phyloP scores from a whole-genome alignment of 2,329 filamentous ascomycete genomes.

The Fusarium caatingaense region DNA sequence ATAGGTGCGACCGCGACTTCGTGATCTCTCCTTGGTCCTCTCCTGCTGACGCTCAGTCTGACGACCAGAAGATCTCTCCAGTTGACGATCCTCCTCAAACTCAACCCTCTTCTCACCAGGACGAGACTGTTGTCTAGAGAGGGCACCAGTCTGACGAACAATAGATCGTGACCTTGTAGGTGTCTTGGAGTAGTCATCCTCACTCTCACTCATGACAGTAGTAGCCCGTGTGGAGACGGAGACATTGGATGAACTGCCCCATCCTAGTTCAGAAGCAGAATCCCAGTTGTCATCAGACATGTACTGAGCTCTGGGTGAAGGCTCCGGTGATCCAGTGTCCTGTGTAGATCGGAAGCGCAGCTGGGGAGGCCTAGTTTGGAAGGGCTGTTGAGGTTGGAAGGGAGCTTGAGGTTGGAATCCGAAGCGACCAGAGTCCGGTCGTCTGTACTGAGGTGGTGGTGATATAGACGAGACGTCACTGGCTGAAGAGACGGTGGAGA shows the following conservation, averaged over 20 bases:
- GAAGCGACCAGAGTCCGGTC: slow-evolving; percentile 26
- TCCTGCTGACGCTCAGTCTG: slow-evolving; percentile 35
- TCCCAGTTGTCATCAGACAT: slow-evolving; percentile 44
- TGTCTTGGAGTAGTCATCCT: slow-evolving; percentile 41
- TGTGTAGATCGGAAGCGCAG: slow-evolving; percentile 42
- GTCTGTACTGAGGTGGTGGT: slow-evolving; percentile 17
- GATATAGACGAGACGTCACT: slow-evolving; percentile 10
- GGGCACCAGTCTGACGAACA: slow-evolving; percentile 25
- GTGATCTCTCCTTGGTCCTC: slow-evolving; percentile 39
- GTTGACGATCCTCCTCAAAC: slow-evolving; percentile 32
- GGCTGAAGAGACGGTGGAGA: slow-evolving; percentile 14
- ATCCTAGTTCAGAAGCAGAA: slow-evolving; percentile 41
- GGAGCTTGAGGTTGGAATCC: slow-evolving; percentile 25
- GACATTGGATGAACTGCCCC: slow-evolving; percentile 38
- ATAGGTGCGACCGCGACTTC: slow-evolving; percentile 45
- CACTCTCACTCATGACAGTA: slow-evolving; percentile 40
- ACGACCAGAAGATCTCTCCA: slow-evolving; percentile 26
- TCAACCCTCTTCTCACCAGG: slow-evolving; percentile 29
- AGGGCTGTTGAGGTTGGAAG: slow-evolving; percentile 20
- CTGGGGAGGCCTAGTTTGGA: slow-evolving; percentile 28
- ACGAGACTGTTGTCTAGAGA: slow-evolving; percentile 34
- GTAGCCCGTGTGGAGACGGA: slow-evolving; percentile 42
- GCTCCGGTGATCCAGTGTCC: slow-evolving; percentile 38
- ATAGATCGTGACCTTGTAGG: slow-evolving; percentile 36
- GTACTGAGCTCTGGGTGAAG: slow-evolving; percentile 39